Evolutionary conservation across 805 yeast species (phyloP).

Genomic region (Starmera dryadoides): DNA sequence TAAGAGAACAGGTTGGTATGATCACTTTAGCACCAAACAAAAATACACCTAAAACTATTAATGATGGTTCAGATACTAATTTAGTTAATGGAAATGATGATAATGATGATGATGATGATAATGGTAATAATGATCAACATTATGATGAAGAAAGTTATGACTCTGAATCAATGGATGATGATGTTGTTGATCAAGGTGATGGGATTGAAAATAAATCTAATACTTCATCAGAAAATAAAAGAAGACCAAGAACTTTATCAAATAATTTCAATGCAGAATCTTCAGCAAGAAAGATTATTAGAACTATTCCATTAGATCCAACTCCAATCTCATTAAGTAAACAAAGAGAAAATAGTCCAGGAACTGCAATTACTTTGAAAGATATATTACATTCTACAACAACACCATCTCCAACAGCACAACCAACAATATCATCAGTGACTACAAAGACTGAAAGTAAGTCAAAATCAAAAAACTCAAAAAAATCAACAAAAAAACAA

Average conservation of each 20-base stretch:
- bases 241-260: conserved; percentile 42
- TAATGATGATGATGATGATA: conserved; percentile 18
- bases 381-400: conserved; percentile 4
- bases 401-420: neutral
- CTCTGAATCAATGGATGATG: conserved; percentile 22
- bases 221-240: conserved; percentile 22
- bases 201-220: conserved; percentile 19
- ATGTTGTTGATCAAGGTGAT: conserved; percentile 24
- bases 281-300: conserved; percentile 66
- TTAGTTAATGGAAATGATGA: conserved; percentile 18
- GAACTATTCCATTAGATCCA: conserved; percentile 79
- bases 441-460: neutral
- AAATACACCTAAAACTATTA: conserved; percentile 7
- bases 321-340: conserved; percentile 46
- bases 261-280: conserved; percentile 57
- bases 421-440: neutral
- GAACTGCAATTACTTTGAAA: conserved; percentile 7
- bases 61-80: conserved; percentile 9
- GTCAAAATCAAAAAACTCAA: neutral
- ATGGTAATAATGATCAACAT: neutral
- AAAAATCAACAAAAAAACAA: too few species aligned
- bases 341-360: conserved; percentile 9
- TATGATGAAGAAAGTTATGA: conserved; percentile 16
- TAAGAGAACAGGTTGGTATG: conserved; percentile 87
- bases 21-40: conserved; percentile 40